A percentile compares a stretch with the other conserved stretches of the same genome.
Conservation (phyloP, 75 land plant species). For the Isoetes taiwanensis region DNA sequence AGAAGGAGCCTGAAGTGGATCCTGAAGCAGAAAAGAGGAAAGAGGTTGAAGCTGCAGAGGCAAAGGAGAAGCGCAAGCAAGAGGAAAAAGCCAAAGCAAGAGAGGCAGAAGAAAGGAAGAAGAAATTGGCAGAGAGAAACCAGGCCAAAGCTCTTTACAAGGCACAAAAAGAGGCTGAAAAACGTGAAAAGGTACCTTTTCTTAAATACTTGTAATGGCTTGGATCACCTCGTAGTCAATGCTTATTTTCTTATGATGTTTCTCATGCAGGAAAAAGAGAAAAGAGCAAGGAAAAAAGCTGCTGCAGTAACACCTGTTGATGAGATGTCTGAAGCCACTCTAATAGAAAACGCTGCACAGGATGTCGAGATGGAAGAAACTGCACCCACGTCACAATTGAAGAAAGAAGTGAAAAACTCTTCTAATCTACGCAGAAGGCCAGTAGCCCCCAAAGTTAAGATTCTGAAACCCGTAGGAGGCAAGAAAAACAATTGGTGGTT, state of each 20-base stretch:
- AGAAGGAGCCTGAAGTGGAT: conserved; percentile 19
- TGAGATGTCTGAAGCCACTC: too few relatives aligned
- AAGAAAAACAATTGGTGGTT: too few relatives aligned
- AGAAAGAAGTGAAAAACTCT: too few relatives aligned
- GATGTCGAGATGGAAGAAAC: too few relatives aligned
- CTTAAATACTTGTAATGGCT: background rate
- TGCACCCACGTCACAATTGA: too few relatives aligned
- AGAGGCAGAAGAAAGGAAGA: conserved; percentile 79
- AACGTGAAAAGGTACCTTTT: conserved; percentile 52
- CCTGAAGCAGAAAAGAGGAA: background rate
- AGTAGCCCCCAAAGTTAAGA: too few relatives aligned
- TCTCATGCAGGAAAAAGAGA: conserved; percentile 45
- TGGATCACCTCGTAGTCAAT: background rate
- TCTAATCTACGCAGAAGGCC: too few relatives aligned
- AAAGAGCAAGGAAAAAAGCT: conserved; percentile 49
- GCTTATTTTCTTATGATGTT: background rate
- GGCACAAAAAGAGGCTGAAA: conserved; percentile 71
- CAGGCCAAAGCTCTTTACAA: conserved; percentile 49
- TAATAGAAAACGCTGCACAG: too few relatives aligned
- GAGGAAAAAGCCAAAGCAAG: conserved; percentile 70
- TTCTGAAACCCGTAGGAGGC: too few relatives aligned
- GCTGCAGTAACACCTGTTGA: conserved; percentile 3
- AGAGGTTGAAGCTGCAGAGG: conserved; percentile 50
- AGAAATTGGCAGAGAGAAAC: conserved; percentile 57
- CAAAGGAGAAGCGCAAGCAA: conserved; percentile 34